Base-by-base conservation (phyloP, 768 basidiomycete genomes). In the Rhodotorula paludigena region DNA sequence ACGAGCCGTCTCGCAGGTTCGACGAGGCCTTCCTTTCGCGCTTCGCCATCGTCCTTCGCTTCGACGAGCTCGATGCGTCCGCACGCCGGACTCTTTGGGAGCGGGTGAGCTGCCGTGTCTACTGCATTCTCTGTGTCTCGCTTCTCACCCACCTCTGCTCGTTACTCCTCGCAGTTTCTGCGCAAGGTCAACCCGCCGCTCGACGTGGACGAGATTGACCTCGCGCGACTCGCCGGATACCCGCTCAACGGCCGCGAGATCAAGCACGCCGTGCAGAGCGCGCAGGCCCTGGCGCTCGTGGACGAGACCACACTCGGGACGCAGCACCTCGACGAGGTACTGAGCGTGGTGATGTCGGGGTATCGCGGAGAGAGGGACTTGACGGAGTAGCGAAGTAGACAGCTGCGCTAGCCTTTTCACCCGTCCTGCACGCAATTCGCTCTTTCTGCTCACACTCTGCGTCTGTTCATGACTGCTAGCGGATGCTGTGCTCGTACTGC, bases 11-110 rank as follows among this genome's bases (percentile, higher is more conserved):
- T 16, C 53, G 28, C 30, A 60, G 48, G 3, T 71, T 71, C 55
- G 70, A 71, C 54, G 60, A 62, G 21, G 70, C 70, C 15, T 71
- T 71, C 62, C 54, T 71, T 5, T 57, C 54, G 11, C 67, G 70
- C 20, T 67, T 71, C 52, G 53, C 60, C 21, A 44, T 67, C 35
- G 66, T 69, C 32, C 28, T 71, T 2, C 45, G 36, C 23, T 71
- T 63, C 60, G 35, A 70, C 33, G 60, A 63, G 25, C 66, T 71
- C 25, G 67, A 68, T 32, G 15, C 32, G 38, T 6, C 47, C 0
- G 38, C 54, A 0, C 47, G 70, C 0, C 35, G n/a, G n/a, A 58
- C 52, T 1, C 42, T 55, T 6, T 64, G 55, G 55, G 41, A 57
- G 57, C 36, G 42, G 38, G 49, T 57, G 36, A n/a, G n/a, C n/a